Evolutionary conservation across 768 basidiomycete genomes (phyloP), one percentile per base, ranked within the genome.

Genomic region (Pulveroboletus frians): DNA sequence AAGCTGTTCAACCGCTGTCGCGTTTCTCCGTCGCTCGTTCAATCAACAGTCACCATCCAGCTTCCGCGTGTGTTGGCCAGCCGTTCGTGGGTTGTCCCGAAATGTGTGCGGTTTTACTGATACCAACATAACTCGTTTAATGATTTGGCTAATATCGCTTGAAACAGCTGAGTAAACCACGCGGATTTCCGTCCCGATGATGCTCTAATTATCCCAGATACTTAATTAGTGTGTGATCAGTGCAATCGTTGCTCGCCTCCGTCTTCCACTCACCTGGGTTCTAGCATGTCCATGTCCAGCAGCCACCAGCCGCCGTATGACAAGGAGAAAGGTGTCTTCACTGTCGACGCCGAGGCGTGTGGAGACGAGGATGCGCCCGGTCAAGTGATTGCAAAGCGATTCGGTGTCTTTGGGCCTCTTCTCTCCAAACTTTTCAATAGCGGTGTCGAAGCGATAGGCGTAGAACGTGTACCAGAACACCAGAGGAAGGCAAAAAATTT

Each of bases 371-470:
- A 51, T 26, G 57, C 63, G 2, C 70, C 62, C 0, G 65, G 66
- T 34, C 37, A 53, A 39, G 60, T 55, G 10, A 61, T 71, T 26
- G 59, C 54, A n/a, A 53, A 54, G 18, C 61, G 69, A 14, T 73
- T 68, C 40, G 62, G 65, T 29, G 49, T 40, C 23, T 46, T 68
- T 30, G 66, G 64, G 1, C 67, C 65, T 3, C 29, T 70, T 35
- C 58, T 75, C 18, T 57, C 62, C 38, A 71, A 59, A 56, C 62
- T 78, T 9, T 77, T 78, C 57, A 62, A 68, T 15, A 73, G 64
- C 43, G 78, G 77, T 40, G 75, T 80, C n/a, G 79, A 80, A 59
- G 77, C 76, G 5, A 65, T 76, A 60, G 79, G 79, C n/a, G 74
- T 80, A 5, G 79, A 79, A 52, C 73, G 78, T 11, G 74, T 80